These are phyloP conservation scores for Pseudophaeomoniella oleicola DNA, from an alignment of 2,329 filamentous ascomycete genomes.

Conservation along the genomic window DNA sequence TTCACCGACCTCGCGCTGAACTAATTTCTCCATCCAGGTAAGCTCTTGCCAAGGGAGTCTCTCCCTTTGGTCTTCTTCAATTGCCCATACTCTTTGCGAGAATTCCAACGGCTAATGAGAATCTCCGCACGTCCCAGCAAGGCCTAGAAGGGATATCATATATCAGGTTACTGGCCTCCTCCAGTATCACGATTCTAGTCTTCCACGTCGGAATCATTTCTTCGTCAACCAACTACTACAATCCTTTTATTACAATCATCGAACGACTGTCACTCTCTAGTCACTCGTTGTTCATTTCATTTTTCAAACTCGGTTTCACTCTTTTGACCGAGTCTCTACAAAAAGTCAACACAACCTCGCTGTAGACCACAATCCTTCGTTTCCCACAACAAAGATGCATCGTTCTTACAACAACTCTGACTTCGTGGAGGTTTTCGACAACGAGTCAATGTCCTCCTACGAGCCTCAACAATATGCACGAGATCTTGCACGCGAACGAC, in stretches of 20 bases:
- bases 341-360: conserved; percentile 33
- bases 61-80: conserved; percentile 8
- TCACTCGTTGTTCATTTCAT: conserved; percentile 23
- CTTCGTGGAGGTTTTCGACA: conserved; percentile 48
- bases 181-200: conserved; percentile 24
- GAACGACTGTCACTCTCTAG: conserved; percentile 37
- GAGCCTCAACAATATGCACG: conserved; percentile 62
- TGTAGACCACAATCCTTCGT: conserved; percentile 27
- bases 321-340: conserved; percentile 13
- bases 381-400: neutral
- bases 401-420: conserved; percentile 26
- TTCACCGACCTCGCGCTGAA: conserved; percentile 23
- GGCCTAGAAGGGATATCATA: conserved; percentile 15
- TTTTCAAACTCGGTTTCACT: conserved; percentile 15
- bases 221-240: conserved; percentile 40
- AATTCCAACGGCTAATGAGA: conserved; percentile 15
- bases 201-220: conserved; percentile 27
- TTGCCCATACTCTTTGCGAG: conserved; percentile 4
- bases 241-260: conserved; percentile 35
- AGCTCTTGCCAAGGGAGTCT: conserved; percentile 15
- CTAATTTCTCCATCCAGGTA: conserved; percentile 20
- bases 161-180: conserved; percentile 15
- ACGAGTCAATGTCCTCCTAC: conserved; percentile 40
- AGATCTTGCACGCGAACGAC: conserved; percentile 64
- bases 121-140: conserved; percentile 17